Percentiles rank a stretch among this genome's conserved stretches.
Conservation (phyloP, 2,329 filamentous ascomycete genomes). For the Aspergillus japonicus region DNA sequence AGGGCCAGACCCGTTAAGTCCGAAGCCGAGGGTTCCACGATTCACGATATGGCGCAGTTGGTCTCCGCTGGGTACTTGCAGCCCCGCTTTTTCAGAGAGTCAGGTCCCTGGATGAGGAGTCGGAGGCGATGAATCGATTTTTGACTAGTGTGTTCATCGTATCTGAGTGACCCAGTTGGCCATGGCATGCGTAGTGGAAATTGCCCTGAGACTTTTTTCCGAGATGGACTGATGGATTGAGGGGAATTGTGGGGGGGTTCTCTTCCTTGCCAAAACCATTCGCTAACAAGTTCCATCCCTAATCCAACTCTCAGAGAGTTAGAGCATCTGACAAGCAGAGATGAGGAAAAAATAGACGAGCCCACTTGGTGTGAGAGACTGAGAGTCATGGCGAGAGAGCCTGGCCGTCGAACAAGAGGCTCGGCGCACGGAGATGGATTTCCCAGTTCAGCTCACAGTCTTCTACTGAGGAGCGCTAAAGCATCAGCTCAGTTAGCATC, state of each 20-base stretch:
- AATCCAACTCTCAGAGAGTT: background rate
- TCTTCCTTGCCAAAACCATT: no score
- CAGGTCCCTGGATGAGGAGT: background rate
- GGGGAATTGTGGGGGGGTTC: no score
- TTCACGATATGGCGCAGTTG: background rate
- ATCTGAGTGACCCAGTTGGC: background rate
- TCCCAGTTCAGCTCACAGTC: background rate
- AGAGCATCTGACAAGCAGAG: background rate
- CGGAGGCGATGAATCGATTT: background rate
- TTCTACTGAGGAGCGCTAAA: background rate
- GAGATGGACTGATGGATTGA: background rate
- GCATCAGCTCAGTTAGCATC: background rate
- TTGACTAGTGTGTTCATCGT: background rate
- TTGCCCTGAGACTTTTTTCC: background rate
- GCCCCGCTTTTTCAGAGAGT: constrained; percentile 2
- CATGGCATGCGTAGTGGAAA: background rate
- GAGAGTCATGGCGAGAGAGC: background rate
- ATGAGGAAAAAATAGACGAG: background rate
- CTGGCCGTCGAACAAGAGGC: background rate
- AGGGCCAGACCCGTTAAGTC: background rate
- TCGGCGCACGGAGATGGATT: background rate
- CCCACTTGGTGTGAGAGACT: background rate
- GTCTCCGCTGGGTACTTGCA: background rate
- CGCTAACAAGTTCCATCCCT: background rate
- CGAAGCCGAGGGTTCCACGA: constrained; percentile 5